Conservation (phyloP, 495 filamentous ascomycete genomes). For the Chaetomium tenue region DNA sequence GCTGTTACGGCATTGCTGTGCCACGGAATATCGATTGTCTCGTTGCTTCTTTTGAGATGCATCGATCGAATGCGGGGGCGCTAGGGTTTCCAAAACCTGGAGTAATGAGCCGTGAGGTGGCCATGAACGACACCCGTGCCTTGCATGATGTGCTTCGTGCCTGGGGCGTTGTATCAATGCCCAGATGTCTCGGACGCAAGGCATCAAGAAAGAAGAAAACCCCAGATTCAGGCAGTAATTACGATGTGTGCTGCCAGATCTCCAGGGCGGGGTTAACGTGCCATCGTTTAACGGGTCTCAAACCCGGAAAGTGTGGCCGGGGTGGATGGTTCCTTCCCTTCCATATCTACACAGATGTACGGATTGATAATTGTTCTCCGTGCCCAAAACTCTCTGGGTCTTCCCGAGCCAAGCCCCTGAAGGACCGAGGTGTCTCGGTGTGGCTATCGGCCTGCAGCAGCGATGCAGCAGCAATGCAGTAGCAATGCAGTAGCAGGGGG, state of each 20-base stretch:
- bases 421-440: constrained; percentile 10
- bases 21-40: background rate
- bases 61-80: background rate
- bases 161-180: background rate
- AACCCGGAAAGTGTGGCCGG: background rate
- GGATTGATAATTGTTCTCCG: background rate
- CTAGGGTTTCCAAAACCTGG: background rate
- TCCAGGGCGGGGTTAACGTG: background rate
- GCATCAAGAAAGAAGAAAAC: background rate
- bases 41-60: background rate
- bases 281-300: background rate
- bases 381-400: background rate
- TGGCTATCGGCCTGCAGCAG: background rate
- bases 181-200: constrained; percentile 6
- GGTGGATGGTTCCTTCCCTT: background rate
- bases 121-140: background rate
- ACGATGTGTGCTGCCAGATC: background rate
- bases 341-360: too few species aligned
- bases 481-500: background rate
- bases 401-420: background rate
- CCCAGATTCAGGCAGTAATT: background rate
- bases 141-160: constrained; percentile 5
- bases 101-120: background rate
- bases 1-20: background rate
- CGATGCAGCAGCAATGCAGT: background rate